Percentiles rank a stretch among this genome's conserved stretches.
These are phyloP conservation scores for Neonothopanus nambi DNA, from an alignment of 1,284 basidiomycete genomes.

Conservation along the genomic window DNA sequence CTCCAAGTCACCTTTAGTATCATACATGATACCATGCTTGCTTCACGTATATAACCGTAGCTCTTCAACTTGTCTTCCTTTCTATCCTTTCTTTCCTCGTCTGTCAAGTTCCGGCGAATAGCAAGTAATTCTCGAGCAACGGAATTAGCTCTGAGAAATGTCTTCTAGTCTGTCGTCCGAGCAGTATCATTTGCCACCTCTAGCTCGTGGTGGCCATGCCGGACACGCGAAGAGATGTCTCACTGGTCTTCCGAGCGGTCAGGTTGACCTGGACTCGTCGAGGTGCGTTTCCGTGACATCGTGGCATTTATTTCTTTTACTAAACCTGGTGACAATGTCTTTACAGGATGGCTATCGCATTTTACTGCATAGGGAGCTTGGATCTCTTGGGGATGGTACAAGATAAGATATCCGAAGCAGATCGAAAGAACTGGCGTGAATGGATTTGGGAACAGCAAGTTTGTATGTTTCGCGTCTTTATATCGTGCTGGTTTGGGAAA, in stretches of 20 bases:
- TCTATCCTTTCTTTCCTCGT: constrained; percentile 2
- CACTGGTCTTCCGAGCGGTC: constrained; percentile 51
- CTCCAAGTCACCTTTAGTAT: neutral
- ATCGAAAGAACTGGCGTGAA: constrained; percentile 66
- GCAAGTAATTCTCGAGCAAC: too few species aligned
- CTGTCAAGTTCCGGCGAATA: neutral
- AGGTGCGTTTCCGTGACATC: constrained; percentile 37
- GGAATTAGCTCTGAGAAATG: neutral
- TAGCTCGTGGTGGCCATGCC: constrained; percentile 48
- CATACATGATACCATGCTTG: constrained; percentile 18
- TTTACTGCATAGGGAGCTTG: constrained; percentile 80
- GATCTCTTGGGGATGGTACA: constrained; percentile 68
- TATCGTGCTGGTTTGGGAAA: neutral
- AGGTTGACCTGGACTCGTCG: constrained; percentile 58
- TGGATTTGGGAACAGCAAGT: constrained; percentile 91
- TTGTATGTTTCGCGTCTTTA: constrained; percentile 37
- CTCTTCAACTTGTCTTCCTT: constrained; percentile 14
- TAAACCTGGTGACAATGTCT: neutral
- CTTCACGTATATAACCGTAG: constrained; percentile 21
- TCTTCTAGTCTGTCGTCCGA: neutral
- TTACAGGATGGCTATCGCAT: constrained; percentile 74
- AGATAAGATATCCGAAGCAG: constrained; percentile 44
- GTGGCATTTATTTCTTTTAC: neutral
- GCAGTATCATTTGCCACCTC: constrained; percentile 28
- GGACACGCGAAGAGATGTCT: constrained; percentile 59